These are phyloP conservation scores for Escallonia rubra DNA, from an alignment of 129 eudicot genomes.

Conservation along the genomic window DNA sequence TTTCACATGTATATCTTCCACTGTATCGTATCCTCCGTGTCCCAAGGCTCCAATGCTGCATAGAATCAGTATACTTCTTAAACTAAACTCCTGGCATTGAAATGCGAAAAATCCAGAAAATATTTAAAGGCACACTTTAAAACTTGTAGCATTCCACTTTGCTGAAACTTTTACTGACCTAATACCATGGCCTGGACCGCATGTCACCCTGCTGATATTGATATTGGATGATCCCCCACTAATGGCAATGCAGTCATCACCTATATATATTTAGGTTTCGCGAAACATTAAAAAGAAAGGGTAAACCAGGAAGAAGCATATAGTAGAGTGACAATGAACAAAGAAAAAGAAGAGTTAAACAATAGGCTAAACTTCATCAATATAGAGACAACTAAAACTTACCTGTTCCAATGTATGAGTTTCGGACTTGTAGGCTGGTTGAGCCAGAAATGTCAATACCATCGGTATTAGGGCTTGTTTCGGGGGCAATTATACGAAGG, in stretches of 20 bases:
- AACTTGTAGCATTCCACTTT: neutral
- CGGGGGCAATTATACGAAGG: constrained; percentile 55
- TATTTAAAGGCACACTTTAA: neutral
- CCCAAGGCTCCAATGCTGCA: constrained; percentile 70
- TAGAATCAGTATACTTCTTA: neutral
- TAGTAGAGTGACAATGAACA: neutral
- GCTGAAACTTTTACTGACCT: constrained; percentile 29
- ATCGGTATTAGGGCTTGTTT: constrained; percentile 71
- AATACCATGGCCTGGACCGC: constrained; percentile 85
- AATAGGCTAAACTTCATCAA: too few relatives aligned
- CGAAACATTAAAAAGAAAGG: neutral
- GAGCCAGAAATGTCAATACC: constrained; percentile 52
- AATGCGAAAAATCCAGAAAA: neutral
- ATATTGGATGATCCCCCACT: constrained; percentile 56
- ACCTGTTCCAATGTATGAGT: constrained; percentile 73
- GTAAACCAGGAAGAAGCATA: neutral
- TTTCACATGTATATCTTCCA: constrained; percentile 53
- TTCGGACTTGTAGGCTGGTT: constrained; percentile 33
- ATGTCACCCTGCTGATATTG: constrained; percentile 41
- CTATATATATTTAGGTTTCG: constrained; percentile 18
- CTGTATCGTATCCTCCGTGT: constrained; percentile 45
- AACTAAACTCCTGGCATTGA: neutral
- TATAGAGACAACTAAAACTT: neutral
- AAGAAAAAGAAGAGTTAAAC: neutral
- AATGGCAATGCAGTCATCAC: constrained; percentile 78